Conservation (phyloP, 495 filamentous ascomycete species). For the Podospora australis region DNA sequence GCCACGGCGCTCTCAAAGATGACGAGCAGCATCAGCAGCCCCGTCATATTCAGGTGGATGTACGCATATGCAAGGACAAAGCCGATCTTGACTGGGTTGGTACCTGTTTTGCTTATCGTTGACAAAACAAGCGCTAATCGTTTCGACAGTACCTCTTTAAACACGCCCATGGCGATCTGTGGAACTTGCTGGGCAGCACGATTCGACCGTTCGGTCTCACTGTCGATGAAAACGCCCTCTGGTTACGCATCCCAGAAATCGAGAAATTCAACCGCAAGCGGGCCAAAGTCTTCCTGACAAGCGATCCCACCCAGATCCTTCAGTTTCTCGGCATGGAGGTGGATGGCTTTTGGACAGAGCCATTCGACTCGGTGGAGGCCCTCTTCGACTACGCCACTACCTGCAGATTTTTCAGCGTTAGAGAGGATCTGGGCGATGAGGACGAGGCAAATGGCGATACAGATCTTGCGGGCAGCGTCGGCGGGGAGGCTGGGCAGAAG, state of each 20-base stretch:
- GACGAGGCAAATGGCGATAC: conserved; percentile 12
- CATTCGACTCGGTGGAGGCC: conserved; percentile 45
- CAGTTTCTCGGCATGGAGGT: conserved; percentile 52
- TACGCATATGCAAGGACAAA: conserved; percentile 42
- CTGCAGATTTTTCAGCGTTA: conserved; percentile 49
- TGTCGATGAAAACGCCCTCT: conserved; percentile 51
- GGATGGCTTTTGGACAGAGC: conserved; percentile 31
- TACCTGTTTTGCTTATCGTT: background rate
- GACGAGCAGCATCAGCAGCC: conserved; percentile 9
- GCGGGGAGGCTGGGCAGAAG: conserved; percentile 26
- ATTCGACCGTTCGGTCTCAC: conserved; percentile 58
- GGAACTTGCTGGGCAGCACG: conserved; percentile 56
- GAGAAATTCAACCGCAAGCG: conserved; percentile 49
- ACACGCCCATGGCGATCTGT: conserved; percentile 58
- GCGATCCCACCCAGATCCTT: conserved; percentile 45
- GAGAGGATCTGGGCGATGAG: background rate
- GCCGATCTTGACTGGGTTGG: conserved; percentile 47
- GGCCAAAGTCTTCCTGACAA: conserved; percentile 51
- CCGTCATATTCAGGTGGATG: conserved; percentile 57
- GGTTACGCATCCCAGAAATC: conserved; percentile 56
- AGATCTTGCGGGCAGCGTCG: conserved; percentile 9
- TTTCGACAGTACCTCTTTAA: conserved; percentile 43
- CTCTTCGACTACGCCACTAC: conserved; percentile 49
- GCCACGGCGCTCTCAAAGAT: conserved; percentile 4
- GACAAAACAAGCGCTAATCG: background rate